These are phyloP conservation scores for Ligustrum vulgare DNA, from an alignment of 257 asterid genomes.

Conservation along the genomic window DNA sequence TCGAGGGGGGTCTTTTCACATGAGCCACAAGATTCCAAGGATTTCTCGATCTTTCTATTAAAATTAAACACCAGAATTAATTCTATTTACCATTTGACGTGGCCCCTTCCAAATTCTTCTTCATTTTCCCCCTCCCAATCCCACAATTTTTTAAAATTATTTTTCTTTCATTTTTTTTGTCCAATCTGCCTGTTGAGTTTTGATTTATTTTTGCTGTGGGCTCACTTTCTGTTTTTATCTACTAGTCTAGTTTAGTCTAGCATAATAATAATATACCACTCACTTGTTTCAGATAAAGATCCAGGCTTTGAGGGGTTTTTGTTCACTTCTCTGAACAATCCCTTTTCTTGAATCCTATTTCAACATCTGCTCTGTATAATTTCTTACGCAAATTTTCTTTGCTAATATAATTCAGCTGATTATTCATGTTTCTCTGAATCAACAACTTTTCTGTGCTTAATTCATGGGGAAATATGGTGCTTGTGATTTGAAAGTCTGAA, in stretches of 20 bases:
- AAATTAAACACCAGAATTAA: neutral
- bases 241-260: too few relatives aligned
- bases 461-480: slow-evolving; percentile 7
- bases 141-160: too few relatives aligned
- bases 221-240: neutral
- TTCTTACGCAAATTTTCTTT: neutral
- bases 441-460: slow-evolving; percentile 16
- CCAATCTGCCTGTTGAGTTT: too few relatives aligned
- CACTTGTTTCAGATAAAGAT: slow-evolving; percentile 26
- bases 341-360: slow-evolving; percentile 14
- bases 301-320: slow-evolving; percentile 23
- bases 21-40: slow-evolving; percentile 66
- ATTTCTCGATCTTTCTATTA: slow-evolving; percentile 50
- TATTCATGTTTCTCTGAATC: slow-evolving; percentile 22
- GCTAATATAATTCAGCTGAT: neutral
- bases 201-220: too few relatives aligned
- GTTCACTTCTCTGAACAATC: slow-evolving; percentile 2
- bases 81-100: slow-evolving; percentile 47
- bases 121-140: slow-evolving; percentile 9
- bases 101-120: slow-evolving; percentile 27
- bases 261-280: slow-evolving; percentile 1
- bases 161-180: too few relatives aligned
- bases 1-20: slow-evolving; percentile 43
- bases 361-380: neutral
- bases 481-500: neutral